phyloP scores from a whole-genome alignment of 1,139 yeast genomes.

The Lodderomyces metapsilosis region DNA sequence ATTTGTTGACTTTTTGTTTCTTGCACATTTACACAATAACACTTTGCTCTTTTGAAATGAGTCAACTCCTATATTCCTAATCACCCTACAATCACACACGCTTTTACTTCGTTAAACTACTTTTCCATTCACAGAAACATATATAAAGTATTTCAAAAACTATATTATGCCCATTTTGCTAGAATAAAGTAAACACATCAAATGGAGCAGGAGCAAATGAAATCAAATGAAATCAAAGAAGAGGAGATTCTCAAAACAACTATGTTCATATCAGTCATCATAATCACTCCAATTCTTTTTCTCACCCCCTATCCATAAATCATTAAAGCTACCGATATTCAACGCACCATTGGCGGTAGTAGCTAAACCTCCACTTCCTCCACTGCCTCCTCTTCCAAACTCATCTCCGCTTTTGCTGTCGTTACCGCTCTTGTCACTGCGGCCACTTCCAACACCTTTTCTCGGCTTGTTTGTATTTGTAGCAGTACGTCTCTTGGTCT shows the following conservation, averaged over 20 bases:
- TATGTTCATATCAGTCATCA: slow-evolving; percentile 18
- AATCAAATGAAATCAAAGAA: background rate
- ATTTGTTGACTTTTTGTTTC: no score
- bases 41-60: no score
- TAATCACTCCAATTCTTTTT: slow-evolving; percentile 37
- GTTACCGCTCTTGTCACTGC: background rate
- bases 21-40: no score
- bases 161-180: background rate
- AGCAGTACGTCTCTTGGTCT: background rate
- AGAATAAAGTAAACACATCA: background rate
- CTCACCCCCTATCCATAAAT: slow-evolving; percentile 1
- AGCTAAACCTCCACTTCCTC: background rate
- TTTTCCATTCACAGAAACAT: background rate
- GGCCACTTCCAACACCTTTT: background rate
- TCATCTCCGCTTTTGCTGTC: slow-evolving; percentile 1
- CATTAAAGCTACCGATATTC: slow-evolving; percentile 2
- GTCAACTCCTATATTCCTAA: no score
- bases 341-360: background rate
- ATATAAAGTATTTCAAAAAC: background rate
- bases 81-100: no score
- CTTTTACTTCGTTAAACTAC: no score
- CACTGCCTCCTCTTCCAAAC: background rate
- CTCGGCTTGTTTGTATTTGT: background rate
- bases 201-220: no score
- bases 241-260: background rate